Percentiles rank a stretch among this genome's conserved stretches.
phyloP scores from a whole-genome alignment of 2,329 filamentous ascomycete genomes.

The Albophoma yamanashiensis region DNA sequence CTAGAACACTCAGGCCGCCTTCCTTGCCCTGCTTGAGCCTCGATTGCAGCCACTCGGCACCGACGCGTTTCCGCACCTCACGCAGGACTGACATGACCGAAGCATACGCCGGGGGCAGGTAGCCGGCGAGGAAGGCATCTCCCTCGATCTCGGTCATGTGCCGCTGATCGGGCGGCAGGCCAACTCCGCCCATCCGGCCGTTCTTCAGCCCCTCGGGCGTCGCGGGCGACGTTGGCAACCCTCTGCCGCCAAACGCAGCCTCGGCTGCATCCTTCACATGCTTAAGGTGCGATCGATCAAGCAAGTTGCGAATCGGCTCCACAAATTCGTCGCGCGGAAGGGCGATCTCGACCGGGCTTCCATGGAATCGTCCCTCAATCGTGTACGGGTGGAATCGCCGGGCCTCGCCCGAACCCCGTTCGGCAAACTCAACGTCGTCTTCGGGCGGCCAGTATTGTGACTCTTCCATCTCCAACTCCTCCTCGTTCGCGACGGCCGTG shows the following conservation, averaged over 20 bases:
- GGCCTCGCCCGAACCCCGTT: slow-evolving; percentile 19
- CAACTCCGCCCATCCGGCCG: slow-evolving; percentile 52
- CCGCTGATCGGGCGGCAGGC: slow-evolving; percentile 50
- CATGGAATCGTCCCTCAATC: slow-evolving; percentile 60
- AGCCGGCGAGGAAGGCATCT: slow-evolving; percentile 58
- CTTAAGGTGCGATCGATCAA: slow-evolving; percentile 57
- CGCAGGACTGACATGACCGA: slow-evolving; percentile 56
- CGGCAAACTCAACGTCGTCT: slow-evolving; percentile 16
- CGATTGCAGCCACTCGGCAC: slow-evolving; percentile 57
- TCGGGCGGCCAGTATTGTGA: slow-evolving; percentile 19
- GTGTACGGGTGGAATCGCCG: slow-evolving; percentile 66
- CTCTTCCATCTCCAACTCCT: slow-evolving; percentile 14
- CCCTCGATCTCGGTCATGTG: slow-evolving; percentile 67
- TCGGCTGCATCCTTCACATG: slow-evolving; percentile 68
- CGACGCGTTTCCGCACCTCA: slow-evolving; percentile 64
- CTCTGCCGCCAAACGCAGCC: slow-evolving; percentile 62
- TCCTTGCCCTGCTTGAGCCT: slow-evolving; percentile 48
- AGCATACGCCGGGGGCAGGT: slow-evolving; percentile 62
- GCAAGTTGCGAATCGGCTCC: slow-evolving; percentile 56
- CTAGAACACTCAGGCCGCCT: slow-evolving; percentile 53
- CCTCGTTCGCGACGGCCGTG: slow-evolving; percentile 3
- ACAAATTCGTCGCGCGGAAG: slow-evolving; percentile 62
- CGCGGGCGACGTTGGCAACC: slow-evolving; percentile 65
- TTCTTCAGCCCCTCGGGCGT: slow-evolving; percentile 50
- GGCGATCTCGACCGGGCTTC: slow-evolving; percentile 62